Evolutionary conservation across 2,329 filamentous ascomycete genomes (phyloP).

Genomic region (Ceratocystis huliohia): DNA sequence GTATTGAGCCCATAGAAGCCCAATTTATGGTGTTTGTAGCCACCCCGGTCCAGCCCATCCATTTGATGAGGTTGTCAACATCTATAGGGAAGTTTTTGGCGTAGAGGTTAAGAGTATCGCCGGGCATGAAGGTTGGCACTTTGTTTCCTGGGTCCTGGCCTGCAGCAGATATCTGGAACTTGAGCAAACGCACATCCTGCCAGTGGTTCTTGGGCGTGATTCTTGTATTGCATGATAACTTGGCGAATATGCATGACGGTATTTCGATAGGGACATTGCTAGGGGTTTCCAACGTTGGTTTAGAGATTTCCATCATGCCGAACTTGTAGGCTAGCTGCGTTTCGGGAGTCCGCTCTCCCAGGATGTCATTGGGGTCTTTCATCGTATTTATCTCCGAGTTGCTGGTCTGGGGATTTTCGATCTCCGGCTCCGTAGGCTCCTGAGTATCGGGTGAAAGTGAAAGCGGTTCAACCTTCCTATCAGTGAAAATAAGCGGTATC

Average conservation of each 20-base stretch:
- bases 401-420: neutral
- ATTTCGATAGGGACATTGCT: slow-evolving; percentile 18
- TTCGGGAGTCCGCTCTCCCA: slow-evolving; percentile 28
- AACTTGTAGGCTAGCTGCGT: slow-evolving; percentile 11
- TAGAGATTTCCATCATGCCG: slow-evolving; percentile 14
- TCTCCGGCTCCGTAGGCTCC: neutral
- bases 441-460: neutral
- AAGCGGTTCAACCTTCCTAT: neutral
- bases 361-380: neutral
- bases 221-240: slow-evolving; percentile 52
- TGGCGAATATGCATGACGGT: slow-evolving; percentile 29
- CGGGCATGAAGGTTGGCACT: slow-evolving; percentile 43
- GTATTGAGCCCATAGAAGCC: slow-evolving; percentile 10
- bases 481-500: slow-evolving; percentile 28
- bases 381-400: neutral
- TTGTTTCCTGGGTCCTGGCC: slow-evolving; percentile 19
- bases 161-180: slow-evolving; percentile 36
- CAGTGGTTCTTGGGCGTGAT: slow-evolving; percentile 68
- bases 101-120: slow-evolving; percentile 68
- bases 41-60: slow-evolving; percentile 64
- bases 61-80: slow-evolving; percentile 61
- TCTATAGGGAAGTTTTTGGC: slow-evolving; percentile 79
- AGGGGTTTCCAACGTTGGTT: neutral
- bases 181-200: slow-evolving; percentile 85
- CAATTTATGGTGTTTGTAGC: slow-evolving; percentile 55